Evolutionary conservation across 495 filamentous ascomycete species (phyloP), one percentile per base, ranked within the genome.

Genomic region (Aspergillus cavernicola): DNA sequence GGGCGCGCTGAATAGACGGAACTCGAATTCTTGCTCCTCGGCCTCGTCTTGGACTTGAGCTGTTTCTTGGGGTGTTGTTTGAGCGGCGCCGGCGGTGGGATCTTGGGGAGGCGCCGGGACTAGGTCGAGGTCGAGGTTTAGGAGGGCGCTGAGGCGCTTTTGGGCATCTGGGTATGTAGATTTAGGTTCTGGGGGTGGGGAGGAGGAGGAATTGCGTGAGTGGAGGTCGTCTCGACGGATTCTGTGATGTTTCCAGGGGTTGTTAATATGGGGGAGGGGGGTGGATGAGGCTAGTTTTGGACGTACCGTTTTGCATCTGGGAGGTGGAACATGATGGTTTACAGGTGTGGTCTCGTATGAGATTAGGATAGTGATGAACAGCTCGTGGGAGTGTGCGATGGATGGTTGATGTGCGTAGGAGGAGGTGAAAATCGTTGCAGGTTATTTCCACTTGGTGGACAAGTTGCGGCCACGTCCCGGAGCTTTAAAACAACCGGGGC

Each of bases 21-120:
- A 77, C 39, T 75, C 72, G 56, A 75, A 77, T 51, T 75, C 74
- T 56, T 77, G 69, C 50, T 76, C 74, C 28, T 72, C 71, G 2
- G 70, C 72, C 20, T 75, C 71, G 33, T 36, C 18, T 23, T 46
- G 36, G 24, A 9, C 22, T 50, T 49, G 23, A 13, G 24, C 35
- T 16, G 35, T 7, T 20, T 53, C 38, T 36, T 31, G 40, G 7
- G 42, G 29, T 16, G 45, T 49, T 33, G 9, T 2, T 9, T 13
- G 16, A n/a, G n/a, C 13, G 3, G 28, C 20, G 40, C n/a, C n/a
- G n/a, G n/a, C 36, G 18, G 19, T 19, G 7, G 42, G 7, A 20
- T 48, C 45, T n/a, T 44, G 37, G 9, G 56, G 19, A 13, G 54
- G 1, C 2, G 54, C 52, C 22, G 65, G 39, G 18, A 69, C 33